Base-by-base conservation (phyloP, 164 flowering plant genomes). In the Vitis rupestris region DNA sequence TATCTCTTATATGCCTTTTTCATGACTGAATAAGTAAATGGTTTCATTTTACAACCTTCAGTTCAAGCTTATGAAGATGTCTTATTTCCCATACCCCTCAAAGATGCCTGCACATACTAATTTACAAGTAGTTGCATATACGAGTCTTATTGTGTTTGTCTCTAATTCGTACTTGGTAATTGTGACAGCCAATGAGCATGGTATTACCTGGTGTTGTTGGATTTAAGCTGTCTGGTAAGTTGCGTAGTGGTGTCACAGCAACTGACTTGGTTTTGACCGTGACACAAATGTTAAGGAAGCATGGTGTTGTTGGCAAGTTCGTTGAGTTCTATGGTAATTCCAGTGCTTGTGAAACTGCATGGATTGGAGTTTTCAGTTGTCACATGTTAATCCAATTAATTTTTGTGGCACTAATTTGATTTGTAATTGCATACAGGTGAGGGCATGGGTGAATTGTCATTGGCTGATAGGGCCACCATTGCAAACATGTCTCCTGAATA, bases 401-500 rank as follows among this genome's bases (percentile, higher is more conserved):
- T 3, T 6, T 37, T 37, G 44, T 4, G 44, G 44, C 44, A 37
- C 44, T 37, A 37, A 37, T 37, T 37, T 37, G 44, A 19, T 65
- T 23, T 63, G 10, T 65, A 10, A 47, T 63, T 78, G 59, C 65
- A 17, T 84, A 64, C 68, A 93, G 98, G 98, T 51, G 88, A 83
- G 70, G 98, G 98, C 66, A 85, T 93, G 94, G 77, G 87, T 61
- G 80, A 88, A 69, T 75, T 93, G 48, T 87, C 98, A 64, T 75
- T 93, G 57, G 97, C 98, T 69, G 98, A 93, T 75, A 85, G 98
- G 73, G 98, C 98, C 29, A 93, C 98, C n/a, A 93, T 91, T 74
- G 97, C 97, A 17, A 91, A 93, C 64, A 93, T 93, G 98, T 93
- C 98, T 65, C 98, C 98, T 61, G 97, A 93, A 77, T 93, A 93